Percentiles rank a stretch among this genome's conserved stretches.
phyloP scores from a whole-genome alignment of 805 yeast species.

The Saccharomyces cerevisiae region DNA sequence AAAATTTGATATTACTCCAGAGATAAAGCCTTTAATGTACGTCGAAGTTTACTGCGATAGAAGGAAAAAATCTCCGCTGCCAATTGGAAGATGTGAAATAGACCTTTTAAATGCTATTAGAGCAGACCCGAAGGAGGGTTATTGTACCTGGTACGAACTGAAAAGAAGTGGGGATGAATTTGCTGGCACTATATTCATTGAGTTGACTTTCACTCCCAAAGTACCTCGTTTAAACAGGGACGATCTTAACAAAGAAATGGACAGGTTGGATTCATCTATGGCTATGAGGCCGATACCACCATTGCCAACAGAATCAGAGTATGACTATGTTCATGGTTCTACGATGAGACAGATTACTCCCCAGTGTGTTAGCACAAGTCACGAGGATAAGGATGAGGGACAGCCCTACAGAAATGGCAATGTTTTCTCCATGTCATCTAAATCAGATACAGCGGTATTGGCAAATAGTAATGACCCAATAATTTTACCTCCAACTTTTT shows the following conservation, averaged over 20 bases:
- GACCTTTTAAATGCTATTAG: slow-evolving; percentile 67
- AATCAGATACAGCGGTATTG: not conserved
- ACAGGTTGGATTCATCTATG: slow-evolving; percentile 21
- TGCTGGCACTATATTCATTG: slow-evolving; percentile 84
- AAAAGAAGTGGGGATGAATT: slow-evolving; percentile 51
- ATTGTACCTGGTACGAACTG: slow-evolving; percentile 77
- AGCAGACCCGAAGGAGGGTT: slow-evolving; percentile 62
- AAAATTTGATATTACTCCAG: slow-evolving; percentile 56
- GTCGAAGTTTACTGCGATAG: slow-evolving; percentile 63
- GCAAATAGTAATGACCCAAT: not conserved
- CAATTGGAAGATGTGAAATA: slow-evolving; percentile 74
- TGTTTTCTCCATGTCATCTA: not conserved
- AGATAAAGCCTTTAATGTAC: slow-evolving; percentile 53
- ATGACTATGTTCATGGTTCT: slow-evolving; percentile 23
- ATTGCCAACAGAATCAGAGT: slow-evolving; percentile 19
- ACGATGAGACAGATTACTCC: slow-evolving; percentile 24
- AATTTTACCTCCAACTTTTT: slow-evolving; percentile 9
- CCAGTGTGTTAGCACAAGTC: not conserved
- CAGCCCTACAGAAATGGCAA: not conserved
- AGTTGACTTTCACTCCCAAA: slow-evolving; percentile 80
- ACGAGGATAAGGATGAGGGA: not conserved
- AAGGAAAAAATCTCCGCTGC: slow-evolving; percentile 79
- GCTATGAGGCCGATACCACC: slow-evolving; percentile 28
- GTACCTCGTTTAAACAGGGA: slow-evolving; percentile 9
- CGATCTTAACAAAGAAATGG: slow-evolving; percentile 8